Evolutionary conservation across 2,329 filamentous ascomycete genomes (phyloP).

Genomic region (Knufia fluminis): DNA sequence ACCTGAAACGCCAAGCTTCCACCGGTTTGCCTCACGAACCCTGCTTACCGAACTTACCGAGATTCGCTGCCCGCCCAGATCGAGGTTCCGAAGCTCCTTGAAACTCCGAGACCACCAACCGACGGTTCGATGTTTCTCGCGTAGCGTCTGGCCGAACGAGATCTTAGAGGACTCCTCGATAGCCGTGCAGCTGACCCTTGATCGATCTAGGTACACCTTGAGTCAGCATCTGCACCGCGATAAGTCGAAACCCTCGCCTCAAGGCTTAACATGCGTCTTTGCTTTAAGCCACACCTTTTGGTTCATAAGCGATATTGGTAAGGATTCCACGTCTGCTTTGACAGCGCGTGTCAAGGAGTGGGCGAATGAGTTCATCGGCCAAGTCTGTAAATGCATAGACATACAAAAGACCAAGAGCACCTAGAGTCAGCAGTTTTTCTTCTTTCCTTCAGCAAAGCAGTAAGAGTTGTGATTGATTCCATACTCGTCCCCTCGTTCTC

Average conservation of each 20-base stretch:
- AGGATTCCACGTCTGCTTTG: background rate
- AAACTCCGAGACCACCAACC: background rate
- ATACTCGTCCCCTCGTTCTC: slow-evolving; percentile 4
- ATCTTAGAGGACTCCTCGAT: background rate
- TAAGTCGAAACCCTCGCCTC: background rate
- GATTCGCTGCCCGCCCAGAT: background rate
- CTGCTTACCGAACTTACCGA: background rate
- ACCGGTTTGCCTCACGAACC: background rate
- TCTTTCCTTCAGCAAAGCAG: background rate
- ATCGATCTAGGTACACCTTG: background rate
- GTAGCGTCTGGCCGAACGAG: too few relatives aligned
- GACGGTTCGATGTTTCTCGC: too few relatives aligned
- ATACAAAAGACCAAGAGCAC: background rate
- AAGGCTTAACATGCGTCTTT: background rate
- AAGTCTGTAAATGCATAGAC: background rate
- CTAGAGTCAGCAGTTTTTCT: background rate
- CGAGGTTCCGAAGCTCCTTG: background rate
- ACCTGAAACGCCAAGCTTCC: slow-evolving; percentile 1
- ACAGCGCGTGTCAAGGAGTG: background rate
- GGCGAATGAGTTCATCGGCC: background rate
- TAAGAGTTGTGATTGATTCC: slow-evolving; percentile 7
- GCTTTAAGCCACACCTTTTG: background rate
- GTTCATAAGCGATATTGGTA: slow-evolving; percentile 4
- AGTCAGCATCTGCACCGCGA: background rate
- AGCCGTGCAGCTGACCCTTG: background rate